Evolutionary conservation across 805 yeast genomes (phyloP).

Genomic region (Candida endomychidarum): DNA sequence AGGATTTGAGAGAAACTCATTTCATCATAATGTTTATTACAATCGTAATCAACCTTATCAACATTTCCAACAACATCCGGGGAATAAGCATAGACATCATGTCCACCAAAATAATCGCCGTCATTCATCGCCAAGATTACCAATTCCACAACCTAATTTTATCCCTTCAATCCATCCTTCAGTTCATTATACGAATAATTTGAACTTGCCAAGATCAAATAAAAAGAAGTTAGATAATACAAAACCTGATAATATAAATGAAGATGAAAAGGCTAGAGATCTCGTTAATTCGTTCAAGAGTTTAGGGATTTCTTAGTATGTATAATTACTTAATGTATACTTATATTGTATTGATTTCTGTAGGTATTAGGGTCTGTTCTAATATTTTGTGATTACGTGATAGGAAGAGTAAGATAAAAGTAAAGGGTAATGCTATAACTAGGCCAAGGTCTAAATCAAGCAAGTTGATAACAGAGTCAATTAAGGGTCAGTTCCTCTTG

Average conservation of each 20-base stretch:
- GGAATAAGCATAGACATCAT: background rate
- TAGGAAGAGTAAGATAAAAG: no score
- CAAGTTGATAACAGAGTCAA: no score
- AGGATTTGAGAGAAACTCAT: conserved; percentile 33
- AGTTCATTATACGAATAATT: conserved; percentile 13
- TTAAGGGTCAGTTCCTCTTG: no score
- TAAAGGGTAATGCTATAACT: no score
- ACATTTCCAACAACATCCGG: conserved; percentile 1
- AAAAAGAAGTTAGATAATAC: conserved; percentile 8
- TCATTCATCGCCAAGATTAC: conserved; percentile 12
- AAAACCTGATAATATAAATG: conserved; percentile 15
- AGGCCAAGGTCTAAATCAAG: no score
- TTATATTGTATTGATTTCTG: no score
- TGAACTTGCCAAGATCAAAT: conserved; percentile 10
- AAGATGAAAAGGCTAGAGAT: conserved; percentile 31
- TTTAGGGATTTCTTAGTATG: conserved; percentile 14
- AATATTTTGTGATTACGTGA: no score
- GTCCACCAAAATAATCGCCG: background rate
- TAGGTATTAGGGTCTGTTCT: no score
- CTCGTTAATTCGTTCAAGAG: conserved; percentile 25
- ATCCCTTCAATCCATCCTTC: conserved; percentile 17
- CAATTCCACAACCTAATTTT: conserved; percentile 14
- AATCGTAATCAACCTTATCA: conserved; percentile 14
- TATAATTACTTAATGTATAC: no score
- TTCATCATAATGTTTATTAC: conserved; percentile 32